Conservation (phyloP, 352 stramenopile species). For the Pythium dissimile region DNA sequence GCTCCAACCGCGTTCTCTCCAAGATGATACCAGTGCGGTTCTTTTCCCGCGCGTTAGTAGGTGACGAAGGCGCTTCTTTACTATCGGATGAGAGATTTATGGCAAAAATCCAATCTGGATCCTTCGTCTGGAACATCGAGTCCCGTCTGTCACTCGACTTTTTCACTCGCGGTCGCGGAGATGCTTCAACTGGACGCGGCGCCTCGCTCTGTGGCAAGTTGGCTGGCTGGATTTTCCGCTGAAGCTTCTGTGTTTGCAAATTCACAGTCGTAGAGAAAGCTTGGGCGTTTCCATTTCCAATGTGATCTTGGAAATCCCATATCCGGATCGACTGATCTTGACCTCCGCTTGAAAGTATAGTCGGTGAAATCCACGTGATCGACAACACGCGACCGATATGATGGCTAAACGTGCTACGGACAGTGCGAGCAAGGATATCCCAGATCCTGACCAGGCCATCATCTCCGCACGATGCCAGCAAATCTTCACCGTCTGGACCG, state of each 20-base stretch:
- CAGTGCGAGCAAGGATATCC: slow-evolving; percentile 24
- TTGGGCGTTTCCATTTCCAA: not conserved
- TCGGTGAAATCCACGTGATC: slow-evolving; percentile 46
- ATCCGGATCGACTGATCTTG: slow-evolving; percentile 69
- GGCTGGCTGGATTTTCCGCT: too few species aligned
- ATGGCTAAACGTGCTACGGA: slow-evolving; percentile 30
- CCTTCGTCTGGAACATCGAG: not conserved
- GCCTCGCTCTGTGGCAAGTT: too few species aligned
- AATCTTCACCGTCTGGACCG: not conserved
- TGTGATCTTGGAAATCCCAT: slow-evolving; percentile 30
- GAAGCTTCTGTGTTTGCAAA: too few species aligned
- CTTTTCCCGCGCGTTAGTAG: not conserved
- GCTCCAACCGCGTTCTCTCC: slow-evolving; percentile 2
- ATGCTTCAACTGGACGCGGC: too few species aligned
- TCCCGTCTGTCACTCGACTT: too few species aligned
- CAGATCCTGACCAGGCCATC: slow-evolving; percentile 63
- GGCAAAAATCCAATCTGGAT: not conserved
- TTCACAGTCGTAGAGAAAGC: not conserved
- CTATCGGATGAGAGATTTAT: too few species aligned
- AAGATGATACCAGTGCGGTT: not conserved
- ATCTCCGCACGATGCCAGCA: slow-evolving; percentile 50
- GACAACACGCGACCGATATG: slow-evolving; percentile 57
- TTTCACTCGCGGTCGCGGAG: not conserved
- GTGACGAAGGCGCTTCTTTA: too few species aligned
- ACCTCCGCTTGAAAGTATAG: slow-evolving; percentile 46